Base-by-base conservation (phyloP, 148 eudicot species). In the Dianthus caryophyllus region DNA sequence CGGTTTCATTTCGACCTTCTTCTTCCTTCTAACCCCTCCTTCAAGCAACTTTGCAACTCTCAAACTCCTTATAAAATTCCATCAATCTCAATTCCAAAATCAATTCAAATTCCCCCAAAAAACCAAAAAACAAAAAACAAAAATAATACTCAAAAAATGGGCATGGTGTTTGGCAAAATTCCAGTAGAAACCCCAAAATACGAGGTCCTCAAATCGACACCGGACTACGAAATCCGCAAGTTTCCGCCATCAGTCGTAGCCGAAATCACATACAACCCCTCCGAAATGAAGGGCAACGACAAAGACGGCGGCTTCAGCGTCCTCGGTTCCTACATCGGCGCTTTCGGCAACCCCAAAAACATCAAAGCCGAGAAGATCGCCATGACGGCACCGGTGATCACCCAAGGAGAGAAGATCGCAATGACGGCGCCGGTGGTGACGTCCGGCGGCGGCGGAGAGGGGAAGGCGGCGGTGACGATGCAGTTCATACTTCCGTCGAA, bases 391-490 rank as follows among this genome's bases (percentile, higher is more conserved):
- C 83, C 83, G 0, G 83, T 79, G 16, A 41, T 79, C 11, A 79
- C 83, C 43, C 58, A 70, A 25, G 29, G 33, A 1, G 81, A 73
- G 13, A 20, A 52, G 14, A 75, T 75, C 22, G 46, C 80, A 0
- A 88, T 88, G 91, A 88, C 91, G 2, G 85, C 88, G 2, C 96
- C 89, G 25, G 96, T 86, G 26, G 44, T 86, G 2, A 84, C 96
- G 16, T 57, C 57, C 46, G 64, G 53, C 13, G 52, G 29, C 2
- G 75, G 72, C 1, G 75, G 44, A 9, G 64, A 67, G 12, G 73
- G 56, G 26, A 21, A 27, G 8, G 38, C 57, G 69, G 16, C 13
- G 77, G 85, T 87, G 78, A 81, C 81, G 0, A 89, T 92, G 98
- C 80, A 73, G 69, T 92, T 92, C 46, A 79, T 83, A 73, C 52